Percentiles rank a stretch among this genome's conserved stretches.
Evolutionary conservation across 148 eudicot species (phyloP).

Genomic region (Hydrangea macrophylla): DNA sequence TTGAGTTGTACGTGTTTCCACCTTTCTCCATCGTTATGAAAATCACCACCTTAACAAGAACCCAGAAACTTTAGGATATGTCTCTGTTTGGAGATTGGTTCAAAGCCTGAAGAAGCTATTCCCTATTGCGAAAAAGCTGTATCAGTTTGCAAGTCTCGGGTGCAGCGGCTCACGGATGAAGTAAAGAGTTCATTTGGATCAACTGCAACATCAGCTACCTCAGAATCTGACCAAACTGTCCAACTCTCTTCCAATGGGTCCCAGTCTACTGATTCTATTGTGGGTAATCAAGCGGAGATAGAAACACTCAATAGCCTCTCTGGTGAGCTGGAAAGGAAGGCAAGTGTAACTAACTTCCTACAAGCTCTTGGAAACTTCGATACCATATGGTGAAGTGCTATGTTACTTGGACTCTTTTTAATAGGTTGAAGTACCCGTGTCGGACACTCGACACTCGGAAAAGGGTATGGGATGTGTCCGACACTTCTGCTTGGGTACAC

Average conservation of each 20-base stretch:
- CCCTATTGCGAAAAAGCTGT: conserved; percentile 88
- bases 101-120: conserved; percentile 74
- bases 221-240: conserved; percentile 30
- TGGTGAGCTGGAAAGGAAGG: conserved; percentile 88
- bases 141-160: conserved; percentile 70
- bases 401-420: too few relatives aligned
- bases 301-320: conserved; percentile 56
- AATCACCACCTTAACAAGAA: conserved; percentile 44
- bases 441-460: too few relatives aligned
- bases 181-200: conserved; percentile 31
- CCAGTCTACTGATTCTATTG: conserved; percentile 30
- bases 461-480: too few relatives aligned
- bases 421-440: too few relatives aligned
- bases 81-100: conserved; percentile 78
- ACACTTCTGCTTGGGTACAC: too few relatives aligned
- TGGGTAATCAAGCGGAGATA: conserved; percentile 62
- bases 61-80: conserved; percentile 89
- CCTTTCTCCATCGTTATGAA: neutral
- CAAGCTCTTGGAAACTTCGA: neutral
- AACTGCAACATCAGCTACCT: conserved; percentile 22
- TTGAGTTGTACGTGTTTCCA: neutral
- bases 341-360: conserved; percentile 22
- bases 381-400: too few relatives aligned
- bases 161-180: conserved; percentile 65
- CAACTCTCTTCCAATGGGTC: conserved; percentile 38